Evolutionary conservation across 2,329 filamentous ascomycete genomes (phyloP).

Genomic region (Colletotrichum scovillei): DNA sequence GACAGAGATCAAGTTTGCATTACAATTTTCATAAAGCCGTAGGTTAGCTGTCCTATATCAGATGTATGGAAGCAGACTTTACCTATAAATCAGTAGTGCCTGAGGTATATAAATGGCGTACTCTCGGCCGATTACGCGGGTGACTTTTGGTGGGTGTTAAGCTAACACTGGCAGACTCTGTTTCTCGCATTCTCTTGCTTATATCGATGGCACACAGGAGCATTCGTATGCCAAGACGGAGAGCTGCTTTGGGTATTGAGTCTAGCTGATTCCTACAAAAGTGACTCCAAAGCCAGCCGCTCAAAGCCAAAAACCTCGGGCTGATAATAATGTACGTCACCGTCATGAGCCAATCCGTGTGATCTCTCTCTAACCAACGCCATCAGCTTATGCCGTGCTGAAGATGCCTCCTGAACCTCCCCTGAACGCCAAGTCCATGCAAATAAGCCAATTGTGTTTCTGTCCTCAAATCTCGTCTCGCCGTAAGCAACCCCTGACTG

Average conservation of each 20-base stretch:
- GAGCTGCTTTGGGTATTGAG: background rate
- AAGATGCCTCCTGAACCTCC: background rate
- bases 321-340: background rate
- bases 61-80: slow-evolving; percentile 24
- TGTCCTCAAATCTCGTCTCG: background rate
- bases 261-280: too few species aligned
- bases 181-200: background rate
- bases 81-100: background rate
- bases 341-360: background rate
- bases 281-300: background rate
- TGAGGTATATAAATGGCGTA: background rate
- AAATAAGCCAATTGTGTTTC: background rate
- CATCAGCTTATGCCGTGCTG: background rate
- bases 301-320: background rate
- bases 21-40: slow-evolving; percentile 25
- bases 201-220: background rate
- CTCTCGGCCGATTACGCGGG: background rate
- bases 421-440: slow-evolving; percentile 22
- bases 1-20: slow-evolving; percentile 24
- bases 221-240: background rate
- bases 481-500: background rate
- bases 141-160: background rate
- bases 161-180: background rate
- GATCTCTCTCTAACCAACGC: background rate
- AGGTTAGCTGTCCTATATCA: slow-evolving; percentile 31